Evolutionary conservation across 805 yeast genomes (phyloP).

Genomic region (Ogataea philodendri): DNA sequence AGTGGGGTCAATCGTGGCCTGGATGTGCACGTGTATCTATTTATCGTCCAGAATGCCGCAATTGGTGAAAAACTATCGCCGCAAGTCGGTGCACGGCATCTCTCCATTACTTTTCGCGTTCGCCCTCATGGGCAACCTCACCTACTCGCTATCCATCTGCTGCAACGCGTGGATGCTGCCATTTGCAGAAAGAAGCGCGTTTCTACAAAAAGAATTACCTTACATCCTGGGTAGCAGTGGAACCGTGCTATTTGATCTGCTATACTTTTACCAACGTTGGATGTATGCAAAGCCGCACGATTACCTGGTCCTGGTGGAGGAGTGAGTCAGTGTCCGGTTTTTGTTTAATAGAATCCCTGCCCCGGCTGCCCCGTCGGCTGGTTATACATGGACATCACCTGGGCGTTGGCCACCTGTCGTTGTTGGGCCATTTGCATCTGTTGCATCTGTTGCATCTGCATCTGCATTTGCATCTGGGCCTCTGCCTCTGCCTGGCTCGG

Average conservation of each 20-base stretch:
- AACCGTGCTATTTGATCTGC: slow-evolving; percentile 72
- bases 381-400: slow-evolving; percentile 41
- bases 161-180: slow-evolving; percentile 54
- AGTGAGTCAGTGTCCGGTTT: slow-evolving; percentile 7
- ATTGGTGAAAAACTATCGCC: slow-evolving; percentile 64
- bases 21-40: slow-evolving; percentile 77
- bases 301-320: slow-evolving; percentile 18
- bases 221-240: slow-evolving; percentile 84
- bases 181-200: slow-evolving; percentile 40
- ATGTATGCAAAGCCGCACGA: slow-evolving; percentile 27
- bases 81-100: slow-evolving; percentile 84
- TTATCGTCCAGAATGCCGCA: slow-evolving; percentile 84
- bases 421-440: slow-evolving; percentile 28
- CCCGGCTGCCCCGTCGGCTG: slow-evolving; percentile 29
- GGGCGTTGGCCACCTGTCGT: slow-evolving; percentile 24
- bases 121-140: slow-evolving; percentile 73
- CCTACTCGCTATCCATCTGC: slow-evolving; percentile 74
- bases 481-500: slow-evolving; percentile 41
- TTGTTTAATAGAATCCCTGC: no score
- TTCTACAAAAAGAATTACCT: slow-evolving; percentile 70
- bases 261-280: slow-evolving; percentile 63
- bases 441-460: slow-evolving; percentile 22
- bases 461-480: slow-evolving; percentile 28
- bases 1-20: slow-evolving; percentile 53
- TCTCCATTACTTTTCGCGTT: slow-evolving; percentile 77